Conservation (phyloP, 805 yeast genomes). For the Kluyveromyces starmeri region DNA sequence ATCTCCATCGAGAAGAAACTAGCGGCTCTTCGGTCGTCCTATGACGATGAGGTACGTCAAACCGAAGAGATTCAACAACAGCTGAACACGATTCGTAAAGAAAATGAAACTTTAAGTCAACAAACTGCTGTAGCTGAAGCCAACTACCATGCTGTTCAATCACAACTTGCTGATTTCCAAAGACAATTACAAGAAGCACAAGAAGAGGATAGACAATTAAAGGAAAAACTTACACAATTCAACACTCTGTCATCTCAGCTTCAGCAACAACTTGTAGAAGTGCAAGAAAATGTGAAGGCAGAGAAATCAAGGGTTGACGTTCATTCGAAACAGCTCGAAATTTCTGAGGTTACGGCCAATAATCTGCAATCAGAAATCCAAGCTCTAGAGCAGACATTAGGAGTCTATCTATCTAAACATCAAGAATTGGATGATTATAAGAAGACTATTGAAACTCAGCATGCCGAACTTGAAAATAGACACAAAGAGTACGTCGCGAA, state of each 20-base stretch:
- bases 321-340: slow-evolving; percentile 59
- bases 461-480: slow-evolving; percentile 25
- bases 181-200: slow-evolving; percentile 57
- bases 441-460: slow-evolving; percentile 31
- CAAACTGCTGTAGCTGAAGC: slow-evolving; percentile 75
- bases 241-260: slow-evolving; percentile 60
- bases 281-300: slow-evolving; percentile 48
- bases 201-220: slow-evolving; percentile 52
- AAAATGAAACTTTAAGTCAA: slow-evolving; percentile 59
- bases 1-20: slow-evolving; percentile 68
- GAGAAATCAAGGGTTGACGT: slow-evolving; percentile 57
- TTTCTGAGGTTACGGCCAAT: slow-evolving; percentile 43
- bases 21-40: slow-evolving; percentile 52
- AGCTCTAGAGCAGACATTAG: slow-evolving; percentile 25
- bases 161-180: slow-evolving; percentile 54
- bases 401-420: slow-evolving; percentile 21
- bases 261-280: slow-evolving; percentile 44
- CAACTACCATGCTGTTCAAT: slow-evolving; percentile 58
- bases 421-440: slow-evolving; percentile 33
- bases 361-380: slow-evolving; percentile 36
- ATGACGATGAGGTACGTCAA: slow-evolving; percentile 70
- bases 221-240: slow-evolving; percentile 56
- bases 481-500: slow-evolving; percentile 29
- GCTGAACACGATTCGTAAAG: slow-evolving; percentile 50
- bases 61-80: slow-evolving; percentile 63